These are phyloP conservation scores for Haplosporangium gracile DNA, from an alignment of 192 early-diverging fungal species.

Conservation along the genomic window DNA sequence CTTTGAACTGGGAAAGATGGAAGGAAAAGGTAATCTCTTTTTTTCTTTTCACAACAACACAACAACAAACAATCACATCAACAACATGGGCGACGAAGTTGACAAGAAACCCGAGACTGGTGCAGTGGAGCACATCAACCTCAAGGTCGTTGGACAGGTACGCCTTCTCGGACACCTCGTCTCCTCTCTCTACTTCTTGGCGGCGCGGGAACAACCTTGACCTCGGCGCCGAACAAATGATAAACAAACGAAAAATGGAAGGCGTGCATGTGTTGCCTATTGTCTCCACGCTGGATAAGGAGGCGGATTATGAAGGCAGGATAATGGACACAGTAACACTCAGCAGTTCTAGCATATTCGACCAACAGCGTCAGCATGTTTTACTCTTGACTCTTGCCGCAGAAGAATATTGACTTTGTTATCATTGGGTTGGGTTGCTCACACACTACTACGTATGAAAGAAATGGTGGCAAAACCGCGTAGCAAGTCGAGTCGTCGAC, in stretches of 20 bases:
- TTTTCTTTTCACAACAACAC: conserved; percentile 6
- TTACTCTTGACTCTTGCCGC: background rate
- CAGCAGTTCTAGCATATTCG: background rate
- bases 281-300: background rate
- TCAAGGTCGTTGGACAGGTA: conserved; percentile 92
- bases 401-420: too few species aligned
- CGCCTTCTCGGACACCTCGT: background rate
- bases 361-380: background rate
- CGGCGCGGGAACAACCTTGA: background rate
- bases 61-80: background rate
- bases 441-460: background rate
- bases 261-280: background rate
- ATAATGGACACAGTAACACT: background rate
- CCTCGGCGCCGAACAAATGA: background rate
- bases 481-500: too few species aligned
- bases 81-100: conserved; percentile 56
- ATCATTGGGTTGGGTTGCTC: too few species aligned
- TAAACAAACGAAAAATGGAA: background rate
- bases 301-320: background rate
- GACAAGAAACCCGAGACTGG: conserved; percentile 71
- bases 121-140: conserved; percentile 86
- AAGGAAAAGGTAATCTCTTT: background rate
- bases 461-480: conserved; percentile 19
- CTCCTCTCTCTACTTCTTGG: background rate
- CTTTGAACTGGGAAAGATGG: background rate